Base-by-base conservation (phyloP, 2,329 filamentous ascomycete genomes). In the Diaporthe destruens region DNA sequence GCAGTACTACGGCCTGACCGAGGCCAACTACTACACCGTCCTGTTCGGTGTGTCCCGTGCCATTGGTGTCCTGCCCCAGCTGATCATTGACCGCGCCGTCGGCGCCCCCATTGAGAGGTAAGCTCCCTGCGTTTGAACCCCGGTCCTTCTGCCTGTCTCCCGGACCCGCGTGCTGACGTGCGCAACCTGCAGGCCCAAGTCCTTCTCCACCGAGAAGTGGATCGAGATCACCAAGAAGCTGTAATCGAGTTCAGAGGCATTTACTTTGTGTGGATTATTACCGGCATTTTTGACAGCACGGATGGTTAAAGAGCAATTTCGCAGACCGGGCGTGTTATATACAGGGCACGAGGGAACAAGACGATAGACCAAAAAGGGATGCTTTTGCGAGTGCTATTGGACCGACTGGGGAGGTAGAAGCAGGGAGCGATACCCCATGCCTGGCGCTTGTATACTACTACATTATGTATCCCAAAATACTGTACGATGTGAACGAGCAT, bases 21-120 rank as follows among this genome's bases (percentile, higher is more conserved):
- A 99, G 90, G 93, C 96, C 86, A 98, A 92, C 93, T 99, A 97
- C 93, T 99, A 99, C 94, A 99, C 96, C 76, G 96, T 99, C 76
- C 93, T 99, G 82, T 99, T 99, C 86, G 96, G 96, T 91, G 96
- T 99, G 56, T 98, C 95, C 79, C 94, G 96, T 84, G 96, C 96
- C 79, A 94, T 99, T 80, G 96, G 96, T 92, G 96, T 99, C 78
- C 93, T 99, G 81, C 96, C 96, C 80, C 96, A 99, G 91, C 91
- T 99, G 84, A 99, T 99, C 90, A 98, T 99, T 82, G 96, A 99
- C 91, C 96, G 96, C 83, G 96, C 96, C 79, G 90, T 98, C 78
- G 96, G 96, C 83, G 94, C 95, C 79, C 96, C 96, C 79, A 99
- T 99, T 81, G 96, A 99, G 92, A 90, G 96, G 83, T 83, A 80